Percentiles rank a stretch among this genome's conserved stretches.
These are phyloP conservation scores for Solanum paucissectum DNA, from an alignment of 257 asterid species.

Conservation along the genomic window DNA sequence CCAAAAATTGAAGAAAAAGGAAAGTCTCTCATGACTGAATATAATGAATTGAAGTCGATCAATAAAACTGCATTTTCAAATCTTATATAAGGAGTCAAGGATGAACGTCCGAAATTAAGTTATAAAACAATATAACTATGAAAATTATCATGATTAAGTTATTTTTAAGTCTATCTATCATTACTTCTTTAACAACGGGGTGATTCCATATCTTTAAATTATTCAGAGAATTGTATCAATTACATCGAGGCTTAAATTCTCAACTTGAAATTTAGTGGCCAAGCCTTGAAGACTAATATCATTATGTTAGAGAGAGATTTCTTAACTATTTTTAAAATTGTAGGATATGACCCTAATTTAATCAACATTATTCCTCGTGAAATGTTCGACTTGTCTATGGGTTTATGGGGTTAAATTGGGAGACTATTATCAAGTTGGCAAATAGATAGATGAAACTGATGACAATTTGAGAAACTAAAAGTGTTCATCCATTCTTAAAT, in stretches of 20 bases:
- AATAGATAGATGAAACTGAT: neutral
- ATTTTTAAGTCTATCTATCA: neutral
- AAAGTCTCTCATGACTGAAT: neutral
- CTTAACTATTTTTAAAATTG: neutral
- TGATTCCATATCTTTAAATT: neutral
- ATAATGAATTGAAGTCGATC: too few species aligned
- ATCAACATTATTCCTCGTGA: too few species aligned
- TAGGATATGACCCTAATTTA: neutral
- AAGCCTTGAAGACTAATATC: neutral
- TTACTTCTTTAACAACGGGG: neutral
- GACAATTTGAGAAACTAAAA: neutral
- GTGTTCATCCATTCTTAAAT: neutral
- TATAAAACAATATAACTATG: too few species aligned
- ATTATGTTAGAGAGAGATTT: neutral
- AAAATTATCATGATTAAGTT: too few species aligned
- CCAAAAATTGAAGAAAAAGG: neutral
- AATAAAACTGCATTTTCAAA: too few species aligned
- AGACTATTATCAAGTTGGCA: neutral
- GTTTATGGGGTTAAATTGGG: neutral
- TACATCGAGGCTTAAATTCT: neutral
- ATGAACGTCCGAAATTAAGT: too few species aligned
- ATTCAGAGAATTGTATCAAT: neutral
- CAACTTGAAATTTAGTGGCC: neutral
- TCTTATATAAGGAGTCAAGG: too few species aligned
- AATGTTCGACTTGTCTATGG: too few species aligned